Percentiles rank a stretch among this genome's conserved stretches.
phyloP scores from a whole-genome alignment of 345 rosid genomes.

The Jatropha curcas region DNA sequence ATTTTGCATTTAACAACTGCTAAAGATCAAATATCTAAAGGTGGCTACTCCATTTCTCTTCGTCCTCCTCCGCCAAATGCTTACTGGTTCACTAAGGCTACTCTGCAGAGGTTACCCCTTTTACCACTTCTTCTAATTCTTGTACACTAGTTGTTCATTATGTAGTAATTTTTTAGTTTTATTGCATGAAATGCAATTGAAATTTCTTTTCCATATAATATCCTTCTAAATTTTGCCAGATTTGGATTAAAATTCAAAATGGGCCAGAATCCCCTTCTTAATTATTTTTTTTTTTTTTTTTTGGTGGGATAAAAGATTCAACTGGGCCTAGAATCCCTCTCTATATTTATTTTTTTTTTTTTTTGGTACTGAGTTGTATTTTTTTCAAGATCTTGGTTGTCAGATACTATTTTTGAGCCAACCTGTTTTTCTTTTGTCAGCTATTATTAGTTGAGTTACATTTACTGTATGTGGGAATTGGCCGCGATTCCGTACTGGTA shows the following conservation, averaged over 20 bases:
- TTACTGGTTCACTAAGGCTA: constrained; percentile 89
- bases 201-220: not conserved
- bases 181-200: not conserved
- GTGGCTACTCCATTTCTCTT: constrained; percentile 87
- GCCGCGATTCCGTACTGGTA: not conserved
- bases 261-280: no score
- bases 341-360: not conserved
- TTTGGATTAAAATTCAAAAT: not conserved
- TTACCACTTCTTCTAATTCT: not conserved
- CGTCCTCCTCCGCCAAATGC: constrained; percentile 50
- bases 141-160: not conserved
- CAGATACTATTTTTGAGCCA: not conserved
- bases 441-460: constrained; percentile 3
- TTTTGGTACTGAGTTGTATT: no score
- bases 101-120: constrained; percentile 65
- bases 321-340: no score
- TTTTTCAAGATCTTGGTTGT: not conserved
- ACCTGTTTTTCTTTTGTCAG: not conserved
- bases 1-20: constrained; percentile 74
- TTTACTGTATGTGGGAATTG: not conserved
- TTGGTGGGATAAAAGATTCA: no score
- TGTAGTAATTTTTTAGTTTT: not conserved
- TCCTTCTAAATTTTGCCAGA: not conserved
- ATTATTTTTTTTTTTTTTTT: no score
- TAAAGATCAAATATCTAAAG: constrained; percentile 84